A percentile compares a stretch with the other conserved stretches of the same genome.
These are phyloP conservation scores for Phytophthora ramorum DNA, from an alignment of 352 stramenopile species.

Conservation along the genomic window DNA sequence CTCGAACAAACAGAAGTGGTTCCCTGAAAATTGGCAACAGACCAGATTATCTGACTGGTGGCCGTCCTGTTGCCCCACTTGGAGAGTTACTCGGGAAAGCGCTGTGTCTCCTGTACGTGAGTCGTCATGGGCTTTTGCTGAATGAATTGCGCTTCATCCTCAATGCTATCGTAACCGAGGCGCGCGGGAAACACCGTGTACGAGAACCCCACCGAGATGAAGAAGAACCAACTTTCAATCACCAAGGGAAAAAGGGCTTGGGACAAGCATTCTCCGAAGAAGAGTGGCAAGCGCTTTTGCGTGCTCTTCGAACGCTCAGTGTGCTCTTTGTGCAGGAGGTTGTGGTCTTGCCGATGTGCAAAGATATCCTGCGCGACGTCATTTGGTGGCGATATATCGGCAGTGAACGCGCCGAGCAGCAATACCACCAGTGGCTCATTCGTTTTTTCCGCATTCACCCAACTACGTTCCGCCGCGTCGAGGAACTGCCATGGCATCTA, in stretches of 20 bases:
- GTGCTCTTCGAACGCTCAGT: conserved; percentile 71
- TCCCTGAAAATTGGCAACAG: conserved; percentile 13
- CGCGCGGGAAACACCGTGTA: conserved; percentile 25
- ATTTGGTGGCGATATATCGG: conserved; percentile 90
- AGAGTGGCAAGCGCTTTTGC: conserved; percentile 78
- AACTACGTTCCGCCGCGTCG: conserved; percentile 80
- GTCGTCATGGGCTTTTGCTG: conserved; percentile 87
- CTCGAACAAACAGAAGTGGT: conserved; percentile 14
- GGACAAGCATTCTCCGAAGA: conserved; percentile 64
- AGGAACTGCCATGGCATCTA: conserved; percentile 94
- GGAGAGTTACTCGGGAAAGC: conserved; percentile 77
- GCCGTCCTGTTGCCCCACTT: conserved; percentile 59
- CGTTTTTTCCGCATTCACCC: conserved; percentile 85
- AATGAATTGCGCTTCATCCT: conserved; percentile 88
- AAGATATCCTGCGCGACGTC: conserved; percentile 87
- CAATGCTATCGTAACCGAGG: conserved; percentile 63
- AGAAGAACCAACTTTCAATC: conserved; percentile 22
- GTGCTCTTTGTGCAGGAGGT: conserved; percentile 86
- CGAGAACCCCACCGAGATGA: conserved; percentile 22
- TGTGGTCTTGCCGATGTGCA: conserved; percentile 89
- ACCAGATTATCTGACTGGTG: conserved; percentile 73
- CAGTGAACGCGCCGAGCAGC: conserved; percentile 68
- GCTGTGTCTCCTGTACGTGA: conserved; percentile 89
- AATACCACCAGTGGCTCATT: conserved; percentile 87
- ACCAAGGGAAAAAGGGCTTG: conserved; percentile 28